A percentile compares a stretch with the other conserved stretches of the same genome.
These are phyloP conservation scores for Puccinia novopanici DNA, from an alignment of 1,284 basidiomycete genomes.

Conservation along the genomic window DNA sequence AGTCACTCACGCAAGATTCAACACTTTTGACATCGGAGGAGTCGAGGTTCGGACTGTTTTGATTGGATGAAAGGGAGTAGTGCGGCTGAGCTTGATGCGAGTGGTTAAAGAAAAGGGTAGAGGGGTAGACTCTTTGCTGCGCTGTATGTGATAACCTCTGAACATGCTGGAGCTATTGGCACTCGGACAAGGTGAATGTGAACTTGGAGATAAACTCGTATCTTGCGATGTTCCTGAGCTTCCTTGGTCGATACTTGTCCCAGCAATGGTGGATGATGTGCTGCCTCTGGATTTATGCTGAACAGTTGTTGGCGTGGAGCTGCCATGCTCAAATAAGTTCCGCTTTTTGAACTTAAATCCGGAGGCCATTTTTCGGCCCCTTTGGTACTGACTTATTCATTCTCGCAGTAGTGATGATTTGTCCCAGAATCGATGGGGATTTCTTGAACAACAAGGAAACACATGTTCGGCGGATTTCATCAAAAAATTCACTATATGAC, in stretches of 20 bases:
- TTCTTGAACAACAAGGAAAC: slow-evolving; percentile 50
- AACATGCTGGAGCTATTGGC: background rate
- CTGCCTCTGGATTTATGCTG: slow-evolving; percentile 4
- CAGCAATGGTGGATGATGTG: slow-evolving; percentile 7
- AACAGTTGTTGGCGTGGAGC: slow-evolving; percentile 8
- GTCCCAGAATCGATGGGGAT: slow-evolving; percentile 49
- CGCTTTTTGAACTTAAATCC: slow-evolving; percentile 50
- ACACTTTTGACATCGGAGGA: slow-evolving; percentile 3
- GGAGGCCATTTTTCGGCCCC: slow-evolving; percentile 49
- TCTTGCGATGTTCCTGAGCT: slow-evolving; percentile 20
- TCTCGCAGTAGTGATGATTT: slow-evolving; percentile 50
- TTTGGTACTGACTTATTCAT: slow-evolving; percentile 51
- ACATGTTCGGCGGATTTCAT: slow-evolving; percentile 51
- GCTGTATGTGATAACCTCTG: slow-evolving; percentile 10
- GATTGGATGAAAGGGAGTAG: slow-evolving; percentile 4
- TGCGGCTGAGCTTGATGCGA: background rate
- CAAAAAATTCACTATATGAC: slow-evolving; percentile 51
- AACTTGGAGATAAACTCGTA: background rate
- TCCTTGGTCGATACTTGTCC: slow-evolving; percentile 30
- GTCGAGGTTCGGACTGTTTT: slow-evolving; percentile 2
- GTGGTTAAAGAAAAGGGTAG: slow-evolving; percentile 7
- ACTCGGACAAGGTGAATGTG: background rate
- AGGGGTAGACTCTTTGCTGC: slow-evolving; percentile 11
- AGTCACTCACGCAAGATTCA: background rate
- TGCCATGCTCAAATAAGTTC: slow-evolving; percentile 31